These are phyloP conservation scores for Erucastrum elatum DNA, from an alignment of 345 rosid species.

Conservation along the genomic window DNA sequence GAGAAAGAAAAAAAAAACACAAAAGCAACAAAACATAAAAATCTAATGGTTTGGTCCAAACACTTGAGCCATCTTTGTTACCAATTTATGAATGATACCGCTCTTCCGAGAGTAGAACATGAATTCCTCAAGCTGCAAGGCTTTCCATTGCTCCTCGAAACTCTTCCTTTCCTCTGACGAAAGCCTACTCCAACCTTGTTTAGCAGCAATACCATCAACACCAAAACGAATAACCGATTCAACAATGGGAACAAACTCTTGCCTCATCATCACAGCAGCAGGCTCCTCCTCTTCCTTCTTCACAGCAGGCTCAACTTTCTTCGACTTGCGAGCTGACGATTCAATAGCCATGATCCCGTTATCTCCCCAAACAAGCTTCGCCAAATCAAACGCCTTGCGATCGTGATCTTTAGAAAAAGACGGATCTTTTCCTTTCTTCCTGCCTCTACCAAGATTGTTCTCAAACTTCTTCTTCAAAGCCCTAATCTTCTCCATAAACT, in stretches of 20 bases:
- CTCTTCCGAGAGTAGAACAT: constrained; percentile 24
- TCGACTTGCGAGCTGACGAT: constrained; percentile 18
- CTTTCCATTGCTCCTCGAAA: constrained; percentile 34
- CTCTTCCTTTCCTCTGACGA: constrained; percentile 20
- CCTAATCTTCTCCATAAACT: constrained; percentile 48
- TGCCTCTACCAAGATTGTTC: constrained; percentile 33
- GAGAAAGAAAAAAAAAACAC: background rate
- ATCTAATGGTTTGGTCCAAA: constrained; percentile 7
- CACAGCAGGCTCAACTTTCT: constrained; percentile 8
- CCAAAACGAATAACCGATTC: constrained; percentile 18
- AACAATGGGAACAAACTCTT: background rate
- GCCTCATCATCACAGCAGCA: background rate
- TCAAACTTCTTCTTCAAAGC: constrained; percentile 45
- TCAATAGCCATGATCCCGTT: constrained; percentile 16
- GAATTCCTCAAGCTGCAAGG: constrained; percentile 12
- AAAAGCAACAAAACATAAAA: background rate
- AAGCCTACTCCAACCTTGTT: constrained; percentile 28
- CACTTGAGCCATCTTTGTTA: constrained; percentile 25
- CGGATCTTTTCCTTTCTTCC: constrained; percentile 34
- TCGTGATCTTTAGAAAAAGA: constrained; percentile 43
- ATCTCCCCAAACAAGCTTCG: constrained; percentile 46
- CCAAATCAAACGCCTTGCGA: constrained; percentile 34
- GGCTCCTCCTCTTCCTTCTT: constrained; percentile 6
- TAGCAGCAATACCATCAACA: constrained; percentile 32
- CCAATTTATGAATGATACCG: constrained; percentile 23